Conservation (phyloP, 192 early-diverging fungal species). For the Rhizophagus sp. region DNA sequence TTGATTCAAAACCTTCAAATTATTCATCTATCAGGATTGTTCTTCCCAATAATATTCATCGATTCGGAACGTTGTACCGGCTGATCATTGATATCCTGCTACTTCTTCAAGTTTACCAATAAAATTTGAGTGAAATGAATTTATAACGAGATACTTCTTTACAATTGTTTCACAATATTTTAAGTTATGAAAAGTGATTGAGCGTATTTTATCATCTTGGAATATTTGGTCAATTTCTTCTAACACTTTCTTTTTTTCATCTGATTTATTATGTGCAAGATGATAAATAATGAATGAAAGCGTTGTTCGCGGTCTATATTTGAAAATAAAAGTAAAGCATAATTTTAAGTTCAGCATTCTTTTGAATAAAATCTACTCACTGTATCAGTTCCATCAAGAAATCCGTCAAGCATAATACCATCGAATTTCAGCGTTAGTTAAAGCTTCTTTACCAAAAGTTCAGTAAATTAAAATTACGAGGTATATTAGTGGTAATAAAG, state of each 20-base stretch:
- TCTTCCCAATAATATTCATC: background rate
- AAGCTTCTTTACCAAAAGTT: no score
- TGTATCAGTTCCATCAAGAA: no score
- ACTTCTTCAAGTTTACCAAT: background rate
- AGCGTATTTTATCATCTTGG: background rate
- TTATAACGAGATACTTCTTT: background rate
- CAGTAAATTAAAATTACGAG: no score
- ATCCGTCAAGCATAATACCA: no score
- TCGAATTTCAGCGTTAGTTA: no score
- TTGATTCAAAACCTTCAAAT: background rate
- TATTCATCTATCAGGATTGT: background rate
- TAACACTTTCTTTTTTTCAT: background rate
- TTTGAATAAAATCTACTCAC: no score
- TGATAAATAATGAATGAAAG: slow-evolving; percentile 6
- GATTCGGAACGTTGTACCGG: background rate
- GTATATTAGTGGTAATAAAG: no score
- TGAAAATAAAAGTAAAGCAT: no score
- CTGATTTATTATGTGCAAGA: background rate
- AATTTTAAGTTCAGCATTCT: no score
- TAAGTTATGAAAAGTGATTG: slow-evolving; percentile 1
- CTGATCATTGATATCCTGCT: slow-evolving; percentile 4
- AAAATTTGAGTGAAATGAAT: background rate
- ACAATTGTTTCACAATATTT: slow-evolving; percentile 16
- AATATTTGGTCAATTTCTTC: slow-evolving; percentile 4
- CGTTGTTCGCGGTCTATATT: background rate